Base-by-base conservation (phyloP, 257 asterid genomes). In the Salvia hispanica region DNA sequence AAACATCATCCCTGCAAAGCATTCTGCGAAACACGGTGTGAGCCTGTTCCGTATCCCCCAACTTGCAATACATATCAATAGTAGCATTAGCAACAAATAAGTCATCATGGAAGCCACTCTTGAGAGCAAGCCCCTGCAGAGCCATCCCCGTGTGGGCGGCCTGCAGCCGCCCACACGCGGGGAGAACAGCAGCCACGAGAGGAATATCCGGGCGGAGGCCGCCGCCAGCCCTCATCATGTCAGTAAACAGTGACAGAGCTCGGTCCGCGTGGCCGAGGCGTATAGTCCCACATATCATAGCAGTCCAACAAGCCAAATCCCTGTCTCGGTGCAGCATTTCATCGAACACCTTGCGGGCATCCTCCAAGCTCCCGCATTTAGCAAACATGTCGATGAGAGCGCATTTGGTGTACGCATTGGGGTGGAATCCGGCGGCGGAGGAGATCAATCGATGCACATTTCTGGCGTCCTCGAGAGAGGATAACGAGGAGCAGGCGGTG, bases 61-160 rank as follows among this genome's bases (percentile, higher is more conserved):
- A 62, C 74, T 79, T 79, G 64, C 78, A 75, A 76, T 75, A 79
- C 80, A 79, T 79, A 39, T 79, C 83, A n/a, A 79, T 45, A 67
- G 70, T 18, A 40, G 80, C 80, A 46, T 79, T 75, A 46, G 78
- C 72, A 75, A 79, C 83, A 46, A 71, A 75, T 70, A 71, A 13
- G 66, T 79, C 78, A 21, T 10, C 7, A 25, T 71, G 48, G 34
- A 67, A 47, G 7, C 80, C 83, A 53, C 67, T 75, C 76, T 70
- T 79, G 70, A 75, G 46, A 56, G 83, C 80, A 47, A 34, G 45
- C 54, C 67, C 83, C 21, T 79, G 83, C 72, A 79, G 50, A 21
- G 71, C 70, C 71, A 51, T 71, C 39, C 83, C 83, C 2, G 37
- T 33, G 57, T 53, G 48, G 60, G 46, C 53, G 34, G 75, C 80